Conservation (phyloP, 345 rosid genomes). For the Adansonia digitata region DNA sequence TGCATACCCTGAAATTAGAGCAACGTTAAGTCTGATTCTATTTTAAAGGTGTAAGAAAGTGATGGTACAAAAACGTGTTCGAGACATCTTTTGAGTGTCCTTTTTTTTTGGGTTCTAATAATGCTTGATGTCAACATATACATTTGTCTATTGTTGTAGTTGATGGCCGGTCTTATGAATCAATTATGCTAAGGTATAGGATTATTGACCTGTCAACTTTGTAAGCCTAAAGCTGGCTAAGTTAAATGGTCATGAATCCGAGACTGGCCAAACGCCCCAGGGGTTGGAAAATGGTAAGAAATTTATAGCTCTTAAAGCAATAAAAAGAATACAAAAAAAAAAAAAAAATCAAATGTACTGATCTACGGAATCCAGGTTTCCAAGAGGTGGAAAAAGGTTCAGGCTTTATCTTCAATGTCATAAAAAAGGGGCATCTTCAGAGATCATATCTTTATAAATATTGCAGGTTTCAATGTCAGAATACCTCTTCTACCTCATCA, state of each 20-base stretch:
- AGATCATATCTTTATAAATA: neutral
- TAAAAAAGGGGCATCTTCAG: slow-evolving; percentile 3
- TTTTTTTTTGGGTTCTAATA: neutral
- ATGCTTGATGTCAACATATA: neutral
- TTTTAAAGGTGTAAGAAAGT: neutral
- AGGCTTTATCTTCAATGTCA: slow-evolving; percentile 1
- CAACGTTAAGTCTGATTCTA: neutral
- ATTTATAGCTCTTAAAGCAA: neutral
- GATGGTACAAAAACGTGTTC: neutral
- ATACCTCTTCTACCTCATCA: neutral
- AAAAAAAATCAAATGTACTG: neutral
- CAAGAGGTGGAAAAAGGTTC: neutral
- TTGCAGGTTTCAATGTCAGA: neutral
- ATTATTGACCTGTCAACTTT: neutral
- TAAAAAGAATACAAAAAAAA: too few species aligned
- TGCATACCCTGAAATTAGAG: neutral
- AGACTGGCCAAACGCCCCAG: neutral
- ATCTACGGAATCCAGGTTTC: neutral
- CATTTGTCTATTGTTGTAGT: neutral
- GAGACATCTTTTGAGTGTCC: neutral
- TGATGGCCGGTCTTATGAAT: neutral
- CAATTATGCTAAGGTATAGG: neutral
- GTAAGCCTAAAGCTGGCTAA: neutral
- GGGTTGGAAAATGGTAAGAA: neutral
- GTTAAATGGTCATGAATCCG: neutral